Base-by-base conservation (phyloP, 2,329 filamentous ascomycete species). In the Metarhizium anisopliae region DNA sequence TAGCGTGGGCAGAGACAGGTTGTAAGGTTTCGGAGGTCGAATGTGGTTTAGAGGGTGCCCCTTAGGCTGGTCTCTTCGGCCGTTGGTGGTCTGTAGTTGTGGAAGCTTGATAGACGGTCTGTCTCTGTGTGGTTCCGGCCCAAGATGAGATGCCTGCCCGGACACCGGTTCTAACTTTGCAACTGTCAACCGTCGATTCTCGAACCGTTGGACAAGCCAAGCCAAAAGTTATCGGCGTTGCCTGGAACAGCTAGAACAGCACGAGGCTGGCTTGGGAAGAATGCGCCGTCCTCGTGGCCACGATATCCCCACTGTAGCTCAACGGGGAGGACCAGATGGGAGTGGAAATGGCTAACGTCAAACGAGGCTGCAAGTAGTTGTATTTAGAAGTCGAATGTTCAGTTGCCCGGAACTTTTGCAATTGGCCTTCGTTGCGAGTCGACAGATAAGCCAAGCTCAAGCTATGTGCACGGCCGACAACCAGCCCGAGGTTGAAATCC, bases 1-100 rank as follows among this genome's bases (percentile, higher is more conserved):
- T 51, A 7, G 14, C 35, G 16, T 47, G 50, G 38, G 6, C 36
- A 55, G 38, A 51, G 47, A 40, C 43, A 38, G 35, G 36, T 20
- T 51, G 54, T 7, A 55, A 40, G 50, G 56, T 52, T 58, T 55
- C 50, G 50, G 53, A 47, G 35, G 52, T 56, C 53, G 52, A 51
- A 57, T 52, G 51, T 20, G 43, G 50, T 51, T 40, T 49, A 40
- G 42, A 54, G 29, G 25, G 6, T 43, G 47, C 50, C 47, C 45
- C 38, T 43, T 42, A 43, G 20, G n/a, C 35, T 25, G 14, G n/a
- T 47, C 8, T 35, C 36, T 45, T 55, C 35, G 45, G 47, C 29
- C 50, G 53, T 16, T 16, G 18, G 6, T 11, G 2, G 7, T 16
- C n/a, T 25, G 11, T 16, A 13, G n/a, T 45, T 18, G 42, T 25